phyloP scores from a whole-genome alignment of 1,284 basidiomycete genomes.

The Bondarzewia mesenterica region DNA sequence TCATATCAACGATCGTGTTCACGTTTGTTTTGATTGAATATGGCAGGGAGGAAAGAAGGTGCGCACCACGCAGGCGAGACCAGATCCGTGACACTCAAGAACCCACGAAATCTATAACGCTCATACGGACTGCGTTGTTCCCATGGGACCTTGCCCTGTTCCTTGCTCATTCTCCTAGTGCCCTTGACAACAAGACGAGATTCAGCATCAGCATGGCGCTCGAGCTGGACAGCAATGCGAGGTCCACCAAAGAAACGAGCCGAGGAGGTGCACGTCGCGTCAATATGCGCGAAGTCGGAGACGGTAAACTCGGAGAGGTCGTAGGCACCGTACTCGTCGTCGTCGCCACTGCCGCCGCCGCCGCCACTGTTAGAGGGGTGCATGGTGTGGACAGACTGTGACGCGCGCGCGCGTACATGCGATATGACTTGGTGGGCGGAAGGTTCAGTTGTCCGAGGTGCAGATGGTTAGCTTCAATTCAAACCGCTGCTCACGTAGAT shows the following conservation, averaged over 20 bases:
- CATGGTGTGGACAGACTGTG: too few relatives aligned
- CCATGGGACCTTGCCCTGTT: background rate
- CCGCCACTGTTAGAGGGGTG: too few relatives aligned
- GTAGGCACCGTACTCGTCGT: slow-evolving; percentile 34
- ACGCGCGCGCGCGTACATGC: too few relatives aligned
- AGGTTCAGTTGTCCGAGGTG: too few relatives aligned
- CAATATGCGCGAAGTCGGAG: slow-evolving; percentile 47
- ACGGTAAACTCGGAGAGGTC: slow-evolving; percentile 50
- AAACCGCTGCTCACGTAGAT: too few relatives aligned
- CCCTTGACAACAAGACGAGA: slow-evolving; percentile 6
- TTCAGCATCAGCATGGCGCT: slow-evolving; percentile 6
- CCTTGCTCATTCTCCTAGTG: background rate
- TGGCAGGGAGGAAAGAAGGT: background rate
- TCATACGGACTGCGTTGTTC: slow-evolving; percentile 16
- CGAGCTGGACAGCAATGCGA: slow-evolving; percentile 8
- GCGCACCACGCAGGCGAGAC: slow-evolving; percentile 46
- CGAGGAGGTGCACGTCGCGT: slow-evolving; percentile 21
- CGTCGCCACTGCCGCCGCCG: too few relatives aligned
- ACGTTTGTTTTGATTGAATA: background rate
- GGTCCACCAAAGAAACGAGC: slow-evolving; percentile 9
- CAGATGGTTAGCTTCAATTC: too few relatives aligned
- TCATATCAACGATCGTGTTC: background rate
- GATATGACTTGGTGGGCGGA: too few relatives aligned
- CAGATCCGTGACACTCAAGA: slow-evolving; percentile 36
- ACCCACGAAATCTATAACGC: slow-evolving; percentile 15